Evolutionary conservation across 2,329 filamentous ascomycete genomes (phyloP).

Genomic region (Aspergillus calidoustus): DNA sequence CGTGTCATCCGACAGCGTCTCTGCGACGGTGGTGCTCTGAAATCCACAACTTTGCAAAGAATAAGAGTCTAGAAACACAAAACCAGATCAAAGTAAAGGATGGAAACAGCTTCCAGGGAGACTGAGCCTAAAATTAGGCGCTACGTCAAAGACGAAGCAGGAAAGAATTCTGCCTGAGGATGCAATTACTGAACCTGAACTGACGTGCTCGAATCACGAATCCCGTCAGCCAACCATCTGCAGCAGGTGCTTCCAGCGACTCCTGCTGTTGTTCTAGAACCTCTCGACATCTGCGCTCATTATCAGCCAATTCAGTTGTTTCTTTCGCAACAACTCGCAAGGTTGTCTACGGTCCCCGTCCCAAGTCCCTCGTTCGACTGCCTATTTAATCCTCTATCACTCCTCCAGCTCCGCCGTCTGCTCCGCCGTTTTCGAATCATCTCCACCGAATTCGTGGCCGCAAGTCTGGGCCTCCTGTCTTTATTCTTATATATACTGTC

Average conservation of each 20-base stretch:
- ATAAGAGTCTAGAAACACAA: background rate
- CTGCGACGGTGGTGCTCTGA: background rate
- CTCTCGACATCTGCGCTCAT: conserved; percentile 10
- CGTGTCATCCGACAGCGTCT: background rate
- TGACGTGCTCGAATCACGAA: conserved; percentile 10
- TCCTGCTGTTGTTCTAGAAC: conserved; percentile 22
- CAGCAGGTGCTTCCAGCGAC: conserved; percentile 7
- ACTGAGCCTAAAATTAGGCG: background rate
- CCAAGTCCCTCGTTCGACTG: background rate
- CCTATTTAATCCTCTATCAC: conserved; percentile 9
- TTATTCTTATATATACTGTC: conserved; percentile 21
- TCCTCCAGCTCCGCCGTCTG: background rate
- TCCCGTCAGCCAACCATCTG: conserved; percentile 6
- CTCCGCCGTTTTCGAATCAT: background rate
- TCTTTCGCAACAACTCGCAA: conserved; percentile 1
- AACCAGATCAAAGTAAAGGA: background rate
- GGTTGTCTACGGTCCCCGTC: background rate
- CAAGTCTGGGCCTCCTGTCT: background rate
- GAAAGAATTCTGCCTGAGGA: conserved; percentile 1
- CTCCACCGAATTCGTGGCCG: background rate
- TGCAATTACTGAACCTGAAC: background rate
- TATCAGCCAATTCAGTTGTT: background rate
- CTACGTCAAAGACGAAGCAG: background rate
- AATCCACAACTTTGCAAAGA: background rate
- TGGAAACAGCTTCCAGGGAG: background rate